Evolutionary conservation across 2,329 filamentous ascomycete species (phyloP), one percentile per base, ranked within the genome.

Genomic region (Pochonia chlamydosporia): DNA sequence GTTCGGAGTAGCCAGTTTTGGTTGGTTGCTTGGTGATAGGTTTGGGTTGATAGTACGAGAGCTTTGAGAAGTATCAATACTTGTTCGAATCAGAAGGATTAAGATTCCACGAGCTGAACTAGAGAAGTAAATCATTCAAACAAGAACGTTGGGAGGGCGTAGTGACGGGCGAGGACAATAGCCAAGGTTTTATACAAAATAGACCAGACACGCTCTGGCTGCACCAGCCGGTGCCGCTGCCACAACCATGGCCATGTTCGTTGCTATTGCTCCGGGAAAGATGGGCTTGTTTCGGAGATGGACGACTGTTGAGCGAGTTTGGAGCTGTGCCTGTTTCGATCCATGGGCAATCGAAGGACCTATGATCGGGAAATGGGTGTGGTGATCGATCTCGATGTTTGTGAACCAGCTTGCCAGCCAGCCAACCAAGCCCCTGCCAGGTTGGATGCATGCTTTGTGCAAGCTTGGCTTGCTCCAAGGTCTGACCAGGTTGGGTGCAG

Each of bases 341-440:
- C 35, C 18, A 39, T 39, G 35, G 35, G 20, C 7, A 39, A 23
- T 21, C 35, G 20, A 39, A 21, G 37, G 21, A 13, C 40, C 30
- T 37, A 18, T 49, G 44, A 50, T 50, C 49, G 46, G 41, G 43
- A 36, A 43, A 23, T 37, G 42, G 2, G 42, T 43, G 42, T 31
- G 39, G 26, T 33, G 45, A 50, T 50, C 49, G 49, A 50, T 50
- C 49, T 47, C 44, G n/a, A n/a, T n/a, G n/a, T n/a, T n/a, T n/a
- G n/a, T n/a, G n/a, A n/a, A n/a, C n/a, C n/a, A n/a, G n/a, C n/a
- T n/a, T n/a, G n/a, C n/a, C n/a, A n/a, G n/a, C n/a, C n/a, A n/a
- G n/a, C n/a, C n/a, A n/a, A n/a, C n/a, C n/a, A n/a, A n/a, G n/a
- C n/a, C n/a, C n/a, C n/a, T n/a, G n/a, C n/a, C n/a, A n/a, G n/a